Base-by-base conservation (phyloP, 2,329 filamentous ascomycete genomes). In the Parastagonospora avenae region DNA sequence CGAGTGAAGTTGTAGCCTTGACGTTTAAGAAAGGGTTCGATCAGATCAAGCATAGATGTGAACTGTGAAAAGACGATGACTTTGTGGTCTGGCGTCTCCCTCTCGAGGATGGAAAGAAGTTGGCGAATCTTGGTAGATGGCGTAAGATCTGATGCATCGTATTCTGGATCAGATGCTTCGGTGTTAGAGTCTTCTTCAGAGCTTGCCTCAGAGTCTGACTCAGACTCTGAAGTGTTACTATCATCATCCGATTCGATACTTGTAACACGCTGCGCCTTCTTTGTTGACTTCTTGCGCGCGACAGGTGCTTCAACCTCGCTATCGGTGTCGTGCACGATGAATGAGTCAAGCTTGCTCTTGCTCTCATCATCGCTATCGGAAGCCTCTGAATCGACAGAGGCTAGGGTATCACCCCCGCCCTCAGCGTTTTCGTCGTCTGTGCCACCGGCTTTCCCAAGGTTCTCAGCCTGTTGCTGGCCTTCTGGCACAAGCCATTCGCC, bases 51-150 rank as follows among this genome's bases (percentile, higher is more conserved):
- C 94, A 99, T 99, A 0, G 91, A 94, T 0, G 94, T 99, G 76
- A 99, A 99, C 66, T 97, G 91, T 1, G 92, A 96, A 76, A 99
- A 99, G 57, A 99, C 92, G 66, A 99, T 99, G 70, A 96, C 96
- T 71, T 99, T 99, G 81, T 96, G 91, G 52, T 91, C 81, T 1
- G 82, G 78, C 0, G 87, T 86, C 73, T 99, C 94, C 38, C 85
- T 85, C 57, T 86, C 83, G 8, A 99, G 83, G 44, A 99, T 90
- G 54, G 85, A 81, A 67, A 96, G 83, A 15, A 97, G 82, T 63
- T 94, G 87, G 38, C 89, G 87, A 66, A 99, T 95, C 78, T 99
- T 99, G 63, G 94, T 93, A 0, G 94, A 99, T 2, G 86, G 82
- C 24, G 84, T 78, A 9, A 80, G 77, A 19, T 80, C 77, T 27